phyloP scores from a whole-genome alignment of 2,329 filamentous ascomycete genomes.

The Xylaria sp. region DNA sequence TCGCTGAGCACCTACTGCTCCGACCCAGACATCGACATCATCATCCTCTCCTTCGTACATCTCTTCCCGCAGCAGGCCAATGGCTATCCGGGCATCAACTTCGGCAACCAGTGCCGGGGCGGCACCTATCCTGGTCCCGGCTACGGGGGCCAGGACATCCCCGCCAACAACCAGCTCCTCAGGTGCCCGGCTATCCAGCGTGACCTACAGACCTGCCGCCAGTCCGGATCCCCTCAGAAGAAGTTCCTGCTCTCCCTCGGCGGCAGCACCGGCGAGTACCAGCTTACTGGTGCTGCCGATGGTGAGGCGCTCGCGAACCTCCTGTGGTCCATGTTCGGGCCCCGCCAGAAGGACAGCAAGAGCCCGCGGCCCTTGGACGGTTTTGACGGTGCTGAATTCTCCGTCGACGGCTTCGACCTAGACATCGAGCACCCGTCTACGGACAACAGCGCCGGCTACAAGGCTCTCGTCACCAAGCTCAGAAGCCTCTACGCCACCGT shows the following conservation, averaged over 20 bases:
- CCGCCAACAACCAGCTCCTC: constrained; percentile 38
- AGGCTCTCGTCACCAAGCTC: constrained; percentile 32
- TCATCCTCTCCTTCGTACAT: constrained; percentile 47
- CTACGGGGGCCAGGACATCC: constrained; percentile 36
- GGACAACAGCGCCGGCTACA: constrained; percentile 37
- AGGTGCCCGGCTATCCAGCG: constrained; percentile 41
- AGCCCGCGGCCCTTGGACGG: constrained; percentile 36
- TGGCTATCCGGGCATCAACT: constrained; percentile 45
- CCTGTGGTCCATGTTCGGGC: constrained; percentile 47
- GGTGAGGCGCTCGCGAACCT: constrained; percentile 41
- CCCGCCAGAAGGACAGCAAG: constrained; percentile 36
- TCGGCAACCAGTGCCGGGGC: constrained; percentile 45
- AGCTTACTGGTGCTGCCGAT: constrained; percentile 41
- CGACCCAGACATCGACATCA: constrained; percentile 44
- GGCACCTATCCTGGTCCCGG: constrained; percentile 37
- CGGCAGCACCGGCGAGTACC: constrained; percentile 40
- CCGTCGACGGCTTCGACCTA: constrained; percentile 38
- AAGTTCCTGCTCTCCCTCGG: constrained; percentile 47
- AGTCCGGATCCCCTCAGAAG: constrained; percentile 36
- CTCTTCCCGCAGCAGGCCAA: constrained; percentile 47
- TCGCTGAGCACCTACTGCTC: constrained; percentile 44
- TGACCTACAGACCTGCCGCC: constrained; percentile 45
- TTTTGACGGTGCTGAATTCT: constrained; percentile 24
- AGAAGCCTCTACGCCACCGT: constrained; percentile 29
- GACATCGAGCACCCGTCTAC: constrained; percentile 39